A percentile compares a stretch with the other conserved stretches of the same genome.
Evolutionary conservation across 2,329 filamentous ascomycete genomes (phyloP).

Genomic region (Parastagonospora nodorum): DNA sequence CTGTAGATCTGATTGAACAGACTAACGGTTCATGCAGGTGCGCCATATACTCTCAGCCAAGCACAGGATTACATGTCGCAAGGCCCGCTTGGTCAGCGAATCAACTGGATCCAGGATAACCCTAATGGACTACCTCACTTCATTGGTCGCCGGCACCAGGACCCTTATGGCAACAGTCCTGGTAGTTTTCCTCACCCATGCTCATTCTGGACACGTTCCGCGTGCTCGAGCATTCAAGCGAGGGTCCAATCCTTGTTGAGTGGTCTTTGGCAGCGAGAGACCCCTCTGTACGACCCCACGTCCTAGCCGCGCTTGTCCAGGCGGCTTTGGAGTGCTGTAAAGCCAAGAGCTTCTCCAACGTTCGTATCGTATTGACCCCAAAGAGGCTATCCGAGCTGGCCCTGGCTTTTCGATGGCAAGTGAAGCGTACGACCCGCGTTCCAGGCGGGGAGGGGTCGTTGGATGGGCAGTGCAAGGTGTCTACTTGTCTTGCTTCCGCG

Average conservation of each 20-base stretch:
- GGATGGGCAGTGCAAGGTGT: no score
- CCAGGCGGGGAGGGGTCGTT: constrained; percentile 47
- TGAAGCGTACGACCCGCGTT: constrained; percentile 46
- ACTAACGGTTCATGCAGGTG: constrained; percentile 1
- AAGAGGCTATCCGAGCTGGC: constrained; percentile 48
- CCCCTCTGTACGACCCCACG: constrained; percentile 52
- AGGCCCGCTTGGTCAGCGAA: constrained; percentile 48
- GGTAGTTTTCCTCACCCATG: constrained; percentile 57
- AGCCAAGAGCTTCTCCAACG: constrained; percentile 50
- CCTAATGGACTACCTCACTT: constrained; percentile 34
- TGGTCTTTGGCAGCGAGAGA: constrained; percentile 52
- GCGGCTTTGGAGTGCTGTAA: constrained; percentile 52
- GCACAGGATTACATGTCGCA: constrained; percentile 54
- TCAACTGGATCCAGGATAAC: constrained; percentile 52
- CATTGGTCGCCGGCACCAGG: constrained; percentile 8
- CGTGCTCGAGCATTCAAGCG: constrained; percentile 40
- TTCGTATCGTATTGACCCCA: constrained; percentile 55
- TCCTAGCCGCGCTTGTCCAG: constrained; percentile 56
- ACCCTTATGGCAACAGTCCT: constrained; percentile 56
- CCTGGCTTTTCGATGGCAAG: constrained; percentile 43
- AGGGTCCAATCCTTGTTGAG: constrained; percentile 53
- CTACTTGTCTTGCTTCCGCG: no score
- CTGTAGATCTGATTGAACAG: no score
- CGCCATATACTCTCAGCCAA: constrained; percentile 56
- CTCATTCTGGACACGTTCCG: constrained; percentile 46